Percentiles rank a stretch among this genome's conserved stretches.
These are phyloP conservation scores for Chloromonas sp. DNA, from an alignment of 163 green algal species.

Conservation along the genomic window DNA sequence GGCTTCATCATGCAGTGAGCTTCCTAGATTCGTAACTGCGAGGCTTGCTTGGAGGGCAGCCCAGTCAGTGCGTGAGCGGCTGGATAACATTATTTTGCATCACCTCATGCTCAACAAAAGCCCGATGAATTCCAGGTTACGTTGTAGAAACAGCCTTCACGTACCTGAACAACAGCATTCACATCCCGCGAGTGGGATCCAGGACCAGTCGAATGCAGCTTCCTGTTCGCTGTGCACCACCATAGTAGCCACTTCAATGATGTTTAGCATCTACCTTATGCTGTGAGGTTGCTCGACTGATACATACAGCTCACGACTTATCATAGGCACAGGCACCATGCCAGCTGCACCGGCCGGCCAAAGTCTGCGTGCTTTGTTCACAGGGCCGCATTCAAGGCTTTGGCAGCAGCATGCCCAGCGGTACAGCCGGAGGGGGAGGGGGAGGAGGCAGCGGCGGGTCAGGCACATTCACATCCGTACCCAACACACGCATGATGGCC, in stretches of 20 bases:
- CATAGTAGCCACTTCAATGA: too few relatives aligned
- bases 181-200: not conserved
- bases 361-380: not conserved
- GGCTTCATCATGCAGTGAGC: not conserved
- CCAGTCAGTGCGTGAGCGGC: not conserved
- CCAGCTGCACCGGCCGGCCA: not conserved
- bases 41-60: not conserved
- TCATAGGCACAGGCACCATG: not conserved
- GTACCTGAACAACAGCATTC: too few relatives aligned
- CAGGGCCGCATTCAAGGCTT: conserved; percentile 82
- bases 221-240: not conserved
- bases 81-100: not conserved
- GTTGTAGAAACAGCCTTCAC: too few relatives aligned
- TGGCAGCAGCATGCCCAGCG: conserved; percentile 45
- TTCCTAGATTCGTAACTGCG: not conserved
- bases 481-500: conserved; percentile 12
- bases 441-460: conserved; percentile 11
- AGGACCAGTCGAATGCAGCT: not conserved
- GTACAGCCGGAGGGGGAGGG: conserved; percentile 3
- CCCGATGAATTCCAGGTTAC: not conserved
- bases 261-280: too few relatives aligned
- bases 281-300: not conserved
- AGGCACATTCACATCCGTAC: conserved; percentile 5
- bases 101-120: not conserved
- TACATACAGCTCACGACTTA: not conserved